Base-by-base conservation (phyloP, 805 yeast genomes). In the Wickerhamiella allomyrinae region DNA sequence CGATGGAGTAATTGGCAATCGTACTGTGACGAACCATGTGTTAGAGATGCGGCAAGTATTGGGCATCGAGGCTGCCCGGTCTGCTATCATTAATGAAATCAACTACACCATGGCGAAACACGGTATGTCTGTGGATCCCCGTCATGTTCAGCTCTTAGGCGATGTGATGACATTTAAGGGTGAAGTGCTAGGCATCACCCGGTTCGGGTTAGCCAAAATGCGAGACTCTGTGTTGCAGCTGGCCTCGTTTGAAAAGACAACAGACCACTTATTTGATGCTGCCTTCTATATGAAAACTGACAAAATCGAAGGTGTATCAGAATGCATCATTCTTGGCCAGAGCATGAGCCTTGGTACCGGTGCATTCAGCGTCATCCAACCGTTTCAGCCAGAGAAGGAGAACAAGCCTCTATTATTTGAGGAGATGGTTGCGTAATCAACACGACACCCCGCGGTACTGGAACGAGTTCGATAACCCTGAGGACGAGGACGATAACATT, bases 111-210 rank as follows among this genome's bases (percentile, higher is more conserved):
- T 91, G 99, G 78, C 94, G 58, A 85, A 86, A 63, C 98, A 91
- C 69, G 99, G 99, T 64, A 91, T 91, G 98, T 84, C 94, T 60
- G 96, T 91, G 39, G 99, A 91, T 70, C 98, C 97, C 47, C 94
- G 99, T 70, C 99, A 91, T 62, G 87, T 93, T 60, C 97, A 91
- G 66, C 68, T 91, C 37, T 67, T 91, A 49, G 98, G 98, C 50
- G 99, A 91, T 62, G 97, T 91, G 39, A 91, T 91, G 99, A 85
- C 97, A 0, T 91, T 84, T 62, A 91, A 91, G 65, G 99, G 99
- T 46, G 98, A 91, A 60, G 94, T 91, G 10, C 71, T 93, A 52
- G 98, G 99, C 62, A 91, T 91, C 58, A 91, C 99, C 2, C 75
- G 99, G 66, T 91, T 91, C 56, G 99, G 99, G 52, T 70, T 91